Evolutionary conservation across 2,329 filamentous ascomycete genomes (phyloP).

Genomic region (Hymenoscyphus fraxineus): DNA sequence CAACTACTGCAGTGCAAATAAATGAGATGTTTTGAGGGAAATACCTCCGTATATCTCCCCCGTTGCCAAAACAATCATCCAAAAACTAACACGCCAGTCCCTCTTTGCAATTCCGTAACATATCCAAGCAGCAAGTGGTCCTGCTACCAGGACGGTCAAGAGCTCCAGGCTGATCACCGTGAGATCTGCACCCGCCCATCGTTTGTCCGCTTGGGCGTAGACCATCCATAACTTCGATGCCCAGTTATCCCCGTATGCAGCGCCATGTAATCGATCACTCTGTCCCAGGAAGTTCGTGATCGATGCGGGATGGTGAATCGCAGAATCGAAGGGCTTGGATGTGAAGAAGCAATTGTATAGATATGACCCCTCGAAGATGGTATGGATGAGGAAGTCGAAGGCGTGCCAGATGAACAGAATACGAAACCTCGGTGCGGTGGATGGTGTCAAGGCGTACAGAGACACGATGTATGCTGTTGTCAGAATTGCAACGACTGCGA

Average conservation of each 20-base stretch:
- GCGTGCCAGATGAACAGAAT: constrained; percentile 92
- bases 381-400: constrained; percentile 88
- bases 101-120: constrained; percentile 57
- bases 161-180: constrained; percentile 62
- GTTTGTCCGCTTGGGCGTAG: constrained; percentile 59
- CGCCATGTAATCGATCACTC: constrained; percentile 49
- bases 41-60: constrained; percentile 62
- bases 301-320: constrained; percentile 37
- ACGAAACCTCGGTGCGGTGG: constrained; percentile 52
- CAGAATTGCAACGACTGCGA: constrained; percentile 51
- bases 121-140: constrained; percentile 55
- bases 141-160: constrained; percentile 60
- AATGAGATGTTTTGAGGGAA: constrained; percentile 22
- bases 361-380: constrained; percentile 85
- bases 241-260: constrained; percentile 50
- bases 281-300: constrained; percentile 47
- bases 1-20: background rate
- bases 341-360: constrained; percentile 92
- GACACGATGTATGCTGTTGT: constrained; percentile 48
- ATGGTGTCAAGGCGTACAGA: constrained; percentile 37
- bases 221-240: constrained; percentile 65
- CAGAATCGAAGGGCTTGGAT: constrained; percentile 40
- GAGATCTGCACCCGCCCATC: constrained; percentile 62
- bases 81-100: constrained; percentile 52
- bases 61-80: constrained; percentile 63